phyloP scores from a whole-genome alignment of 192 early-diverging fungal species.

The Coemansia sp. region DNA sequence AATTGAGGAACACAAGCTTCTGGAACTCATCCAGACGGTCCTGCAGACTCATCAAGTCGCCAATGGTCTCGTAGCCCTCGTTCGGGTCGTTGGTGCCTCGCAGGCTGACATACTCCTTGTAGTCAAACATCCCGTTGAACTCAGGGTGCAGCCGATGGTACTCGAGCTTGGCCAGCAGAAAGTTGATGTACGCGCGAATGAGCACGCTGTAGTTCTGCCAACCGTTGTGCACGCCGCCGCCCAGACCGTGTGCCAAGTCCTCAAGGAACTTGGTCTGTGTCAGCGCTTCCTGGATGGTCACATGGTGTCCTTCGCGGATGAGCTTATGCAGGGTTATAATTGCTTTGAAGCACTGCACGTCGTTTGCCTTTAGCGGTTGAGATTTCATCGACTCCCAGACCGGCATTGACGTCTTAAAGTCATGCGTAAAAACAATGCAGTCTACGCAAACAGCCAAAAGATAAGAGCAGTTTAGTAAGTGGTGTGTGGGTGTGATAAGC shows the following conservation, averaged over 20 bases:
- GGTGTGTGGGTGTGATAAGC: no score
- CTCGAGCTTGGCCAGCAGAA: constrained; percentile 85
- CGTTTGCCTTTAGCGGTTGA: constrained; percentile 87
- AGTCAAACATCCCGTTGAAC: constrained; percentile 94
- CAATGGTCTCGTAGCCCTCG: constrained; percentile 98
- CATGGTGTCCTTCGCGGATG: constrained; percentile 86
- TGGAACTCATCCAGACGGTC: constrained; percentile 91
- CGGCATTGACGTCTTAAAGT: constrained; percentile 80
- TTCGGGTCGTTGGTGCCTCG: constrained; percentile 96
- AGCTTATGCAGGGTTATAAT: constrained; percentile 94
- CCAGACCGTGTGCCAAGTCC: constrained; percentile 53
- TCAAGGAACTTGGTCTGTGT: constrained; percentile 84
- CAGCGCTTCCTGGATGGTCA: constrained; percentile 79
- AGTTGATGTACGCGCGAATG: constrained; percentile 88
- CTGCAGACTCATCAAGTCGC: constrained; percentile 87
- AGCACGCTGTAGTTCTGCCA: constrained; percentile 73
- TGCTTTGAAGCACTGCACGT: constrained; percentile 95
- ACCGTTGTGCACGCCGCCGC: constrained; percentile 36
- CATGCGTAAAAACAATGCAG: constrained; percentile 93
- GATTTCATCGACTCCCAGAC: constrained; percentile 85
- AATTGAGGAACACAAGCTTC: constrained; percentile 81
- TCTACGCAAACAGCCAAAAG: constrained; percentile 19
- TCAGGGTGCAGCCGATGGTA: constrained; percentile 90
- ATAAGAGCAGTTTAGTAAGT: no score
- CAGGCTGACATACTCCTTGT: constrained; percentile 93